These are phyloP conservation scores for Arabidopsis thaliana DNA, from an alignment of 345 rosid genomes.

Conservation along the genomic window DNA sequence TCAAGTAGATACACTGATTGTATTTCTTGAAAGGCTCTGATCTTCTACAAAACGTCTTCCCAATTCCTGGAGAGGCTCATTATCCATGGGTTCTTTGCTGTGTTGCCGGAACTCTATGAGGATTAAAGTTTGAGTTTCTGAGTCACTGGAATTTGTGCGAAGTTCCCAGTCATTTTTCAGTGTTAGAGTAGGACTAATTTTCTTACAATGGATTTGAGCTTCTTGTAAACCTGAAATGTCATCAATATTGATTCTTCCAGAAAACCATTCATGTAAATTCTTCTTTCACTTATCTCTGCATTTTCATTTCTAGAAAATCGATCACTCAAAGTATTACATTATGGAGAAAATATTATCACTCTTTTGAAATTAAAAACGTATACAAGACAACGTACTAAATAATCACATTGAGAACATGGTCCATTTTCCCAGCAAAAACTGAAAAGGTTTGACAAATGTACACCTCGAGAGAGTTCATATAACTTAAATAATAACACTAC, in stretches of 20 bases:
- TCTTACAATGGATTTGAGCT: not conserved
- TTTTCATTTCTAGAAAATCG: not conserved
- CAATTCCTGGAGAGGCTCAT: slow-evolving; percentile 18
- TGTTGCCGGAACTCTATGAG: slow-evolving; percentile 6
- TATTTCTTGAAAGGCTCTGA: not conserved
- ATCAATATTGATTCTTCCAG: not conserved
- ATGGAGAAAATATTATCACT: not conserved
- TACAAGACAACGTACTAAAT: slow-evolving; percentile 12
- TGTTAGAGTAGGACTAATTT: not conserved
- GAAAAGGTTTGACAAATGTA: slow-evolving; percentile 23
- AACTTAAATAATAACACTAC: slow-evolving; percentile 3
- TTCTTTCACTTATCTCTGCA: not conserved
- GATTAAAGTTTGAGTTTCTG: not conserved
- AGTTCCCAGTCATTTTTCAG: not conserved
- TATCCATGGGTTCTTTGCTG: slow-evolving; percentile 2
- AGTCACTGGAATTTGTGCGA: slow-evolving; percentile 20
- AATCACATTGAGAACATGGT: slow-evolving; percentile 25
- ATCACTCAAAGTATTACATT: not conserved
- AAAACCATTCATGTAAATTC: not conserved
- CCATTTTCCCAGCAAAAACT: slow-evolving; percentile 15
- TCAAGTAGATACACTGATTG: slow-evolving; percentile 43
- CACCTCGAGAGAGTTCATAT: slow-evolving; percentile 29
- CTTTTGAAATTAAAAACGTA: not conserved
- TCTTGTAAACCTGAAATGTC: not conserved
- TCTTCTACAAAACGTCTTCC: slow-evolving; percentile 20